These are phyloP conservation scores for Filobasidium wieringae DNA, from an alignment of 768 basidiomycete species.

Conservation along the genomic window DNA sequence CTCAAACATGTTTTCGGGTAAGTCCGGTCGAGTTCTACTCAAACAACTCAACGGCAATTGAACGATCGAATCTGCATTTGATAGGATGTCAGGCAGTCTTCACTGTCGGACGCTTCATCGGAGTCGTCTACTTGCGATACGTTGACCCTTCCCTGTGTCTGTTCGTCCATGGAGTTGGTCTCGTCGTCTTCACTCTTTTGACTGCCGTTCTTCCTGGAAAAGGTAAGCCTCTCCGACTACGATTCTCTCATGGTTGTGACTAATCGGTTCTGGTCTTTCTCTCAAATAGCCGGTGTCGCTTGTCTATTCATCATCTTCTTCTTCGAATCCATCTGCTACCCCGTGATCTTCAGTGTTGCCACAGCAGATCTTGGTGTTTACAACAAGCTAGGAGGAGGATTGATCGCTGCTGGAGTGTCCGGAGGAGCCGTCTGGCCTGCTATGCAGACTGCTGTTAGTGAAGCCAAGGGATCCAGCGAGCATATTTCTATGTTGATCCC, in stretches of 20 bases:
- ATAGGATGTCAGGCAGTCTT: conserved; percentile 20
- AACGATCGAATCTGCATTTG: too few relatives aligned
- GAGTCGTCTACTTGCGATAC: conserved; percentile 15
- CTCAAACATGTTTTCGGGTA: conserved; percentile 22
- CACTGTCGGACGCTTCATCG: conserved; percentile 27
- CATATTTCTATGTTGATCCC: conserved; percentile 16
- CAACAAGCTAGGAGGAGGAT: conserved; percentile 12
- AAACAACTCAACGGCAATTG: too few relatives aligned
- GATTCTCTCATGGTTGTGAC: neutral
- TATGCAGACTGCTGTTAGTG: conserved; percentile 12
- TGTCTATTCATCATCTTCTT: conserved; percentile 31
- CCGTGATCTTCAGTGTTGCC: conserved; percentile 18
- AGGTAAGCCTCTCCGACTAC: conserved; percentile 3
- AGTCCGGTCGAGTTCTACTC: too few relatives aligned
- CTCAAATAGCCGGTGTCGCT: conserved; percentile 17
- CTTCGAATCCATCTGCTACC: conserved; percentile 19
- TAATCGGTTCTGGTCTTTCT: neutral
- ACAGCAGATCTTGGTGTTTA: conserved; percentile 18
- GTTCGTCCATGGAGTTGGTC: conserved; percentile 18
- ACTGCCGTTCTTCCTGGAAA: conserved; percentile 19
- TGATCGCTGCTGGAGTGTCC: conserved; percentile 9
- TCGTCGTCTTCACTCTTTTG: conserved; percentile 24
- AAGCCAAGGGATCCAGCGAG: conserved; percentile 5
- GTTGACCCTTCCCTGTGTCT: conserved; percentile 22
- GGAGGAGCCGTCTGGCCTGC: conserved; percentile 18